A percentile compares a stretch with the other conserved stretches of the same genome.
phyloP scores from a whole-genome alignment of 768 basidiomycete species.

The Tricholoma sp. region DNA sequence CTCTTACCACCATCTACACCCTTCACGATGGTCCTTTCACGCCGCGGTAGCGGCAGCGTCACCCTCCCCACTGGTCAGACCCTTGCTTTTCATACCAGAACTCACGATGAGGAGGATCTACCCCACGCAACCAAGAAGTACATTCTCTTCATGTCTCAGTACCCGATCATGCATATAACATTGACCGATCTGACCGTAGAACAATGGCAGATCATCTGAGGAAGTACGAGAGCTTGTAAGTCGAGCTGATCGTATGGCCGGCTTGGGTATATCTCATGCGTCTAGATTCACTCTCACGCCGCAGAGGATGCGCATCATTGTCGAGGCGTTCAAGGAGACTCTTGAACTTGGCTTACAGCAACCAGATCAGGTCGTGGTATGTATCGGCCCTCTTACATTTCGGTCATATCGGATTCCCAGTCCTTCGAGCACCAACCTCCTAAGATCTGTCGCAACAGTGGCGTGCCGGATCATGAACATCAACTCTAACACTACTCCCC shows the following conservation, averaged over 20 bases:
- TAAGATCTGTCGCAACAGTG: neutral
- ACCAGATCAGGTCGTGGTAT: conserved; percentile 79
- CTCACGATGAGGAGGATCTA: conserved; percentile 80
- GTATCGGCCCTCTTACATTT: conserved; percentile 26
- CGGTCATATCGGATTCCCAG: neutral
- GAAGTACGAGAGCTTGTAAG: conserved; percentile 84
- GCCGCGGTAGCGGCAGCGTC: conserved; percentile 74
- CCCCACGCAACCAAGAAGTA: conserved; percentile 95
- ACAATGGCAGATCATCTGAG: conserved; percentile 93
- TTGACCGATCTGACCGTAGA: conserved; percentile 33
- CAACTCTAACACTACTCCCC: conserved; percentile 3
- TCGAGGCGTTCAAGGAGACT: conserved; percentile 91
- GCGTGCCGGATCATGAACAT: neutral
- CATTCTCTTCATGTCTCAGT: conserved; percentile 16
- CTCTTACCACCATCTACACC: conserved; percentile 1
- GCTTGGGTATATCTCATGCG: conserved; percentile 4
- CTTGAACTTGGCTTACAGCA: conserved; percentile 84
- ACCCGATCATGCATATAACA: conserved; percentile 2
- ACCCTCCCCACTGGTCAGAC: conserved; percentile 71
- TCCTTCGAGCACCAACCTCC: neutral
- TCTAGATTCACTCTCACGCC: conserved; percentile 80
- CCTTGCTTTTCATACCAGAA: conserved; percentile 82
- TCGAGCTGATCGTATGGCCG: conserved; percentile 16
- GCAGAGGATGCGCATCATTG: conserved; percentile 94
- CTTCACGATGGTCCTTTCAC: conserved; percentile 50